These are phyloP conservation scores for Curvularia hawaiiensis DNA, from an alignment of 2,329 filamentous ascomycete genomes.

Conservation along the genomic window DNA sequence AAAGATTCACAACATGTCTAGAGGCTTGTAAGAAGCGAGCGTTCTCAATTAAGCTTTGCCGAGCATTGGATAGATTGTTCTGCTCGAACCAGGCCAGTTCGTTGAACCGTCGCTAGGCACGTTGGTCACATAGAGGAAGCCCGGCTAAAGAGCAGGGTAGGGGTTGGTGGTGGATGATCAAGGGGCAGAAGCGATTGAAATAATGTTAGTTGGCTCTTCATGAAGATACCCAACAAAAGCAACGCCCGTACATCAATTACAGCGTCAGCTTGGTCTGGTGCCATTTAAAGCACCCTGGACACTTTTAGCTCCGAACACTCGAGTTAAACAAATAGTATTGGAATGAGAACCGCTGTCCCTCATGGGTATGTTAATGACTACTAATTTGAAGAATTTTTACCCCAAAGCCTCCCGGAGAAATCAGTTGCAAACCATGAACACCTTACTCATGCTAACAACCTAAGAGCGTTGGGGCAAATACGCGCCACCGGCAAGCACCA, in stretches of 20 bases:
- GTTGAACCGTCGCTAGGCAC: too few relatives aligned
- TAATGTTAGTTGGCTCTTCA: not conserved
- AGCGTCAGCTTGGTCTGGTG: not conserved
- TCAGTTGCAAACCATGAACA: not conserved
- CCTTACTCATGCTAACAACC: not conserved
- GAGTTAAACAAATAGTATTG: not conserved
- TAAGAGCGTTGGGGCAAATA: slow-evolving; percentile 57
- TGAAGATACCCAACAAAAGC: not conserved
- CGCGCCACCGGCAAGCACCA: slow-evolving; percentile 82
- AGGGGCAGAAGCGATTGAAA: not conserved
- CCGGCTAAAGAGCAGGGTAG: not conserved
- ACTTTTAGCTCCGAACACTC: not conserved
- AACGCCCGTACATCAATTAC: too few relatives aligned
- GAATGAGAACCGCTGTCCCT: slow-evolving; percentile 4
- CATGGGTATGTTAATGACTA: slow-evolving; percentile 10
- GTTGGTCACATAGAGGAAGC: not conserved
- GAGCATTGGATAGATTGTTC: not conserved
- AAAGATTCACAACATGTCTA: not conserved
- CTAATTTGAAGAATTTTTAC: slow-evolving; percentile 4
- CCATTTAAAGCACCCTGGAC: not conserved
- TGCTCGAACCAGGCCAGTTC: not conserved
- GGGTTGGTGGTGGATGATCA: not conserved
- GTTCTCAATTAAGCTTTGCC: not conserved
- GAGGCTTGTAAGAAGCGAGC: not conserved
- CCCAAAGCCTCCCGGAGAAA: not conserved